These are phyloP conservation scores for Crataegus laevigata DNA, from an alignment of 306 rosid species.

Conservation along the genomic window DNA sequence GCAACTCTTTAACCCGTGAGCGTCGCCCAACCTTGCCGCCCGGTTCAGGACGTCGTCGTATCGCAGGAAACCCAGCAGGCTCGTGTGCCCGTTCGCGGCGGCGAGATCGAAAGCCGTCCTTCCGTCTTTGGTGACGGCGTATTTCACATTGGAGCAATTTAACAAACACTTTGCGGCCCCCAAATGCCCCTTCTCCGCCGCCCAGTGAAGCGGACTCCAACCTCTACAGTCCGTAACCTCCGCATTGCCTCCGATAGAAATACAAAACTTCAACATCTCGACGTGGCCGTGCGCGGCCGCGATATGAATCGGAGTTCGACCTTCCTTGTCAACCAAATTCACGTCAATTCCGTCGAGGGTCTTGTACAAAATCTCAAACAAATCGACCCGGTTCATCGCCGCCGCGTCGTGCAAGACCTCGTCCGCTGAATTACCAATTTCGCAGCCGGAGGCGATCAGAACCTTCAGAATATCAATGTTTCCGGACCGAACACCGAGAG, in stretches of 20 bases:
- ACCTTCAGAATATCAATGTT: slow-evolving; percentile 32
- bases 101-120: slow-evolving; percentile 55
- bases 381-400: slow-evolving; percentile 40
- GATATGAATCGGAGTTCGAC: slow-evolving; percentile 54
- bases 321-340: slow-evolving; percentile 30
- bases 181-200: slow-evolving; percentile 53
- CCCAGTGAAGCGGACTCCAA: slow-evolving; percentile 66
- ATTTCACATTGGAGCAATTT: slow-evolving; percentile 44
- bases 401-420: slow-evolving; percentile 50
- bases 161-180: slow-evolving; percentile 43
- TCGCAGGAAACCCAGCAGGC: slow-evolving; percentile 38
- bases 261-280: slow-evolving; percentile 29
- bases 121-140: slow-evolving; percentile 41
- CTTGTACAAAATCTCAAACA: slow-evolving; percentile 37
- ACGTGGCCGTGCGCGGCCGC: slow-evolving; percentile 53
- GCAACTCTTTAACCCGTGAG: slow-evolving; percentile 41
- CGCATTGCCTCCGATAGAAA: slow-evolving; percentile 47
- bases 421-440: slow-evolving; percentile 26
- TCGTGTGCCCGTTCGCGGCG: slow-evolving; percentile 36
- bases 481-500: slow-evolving; percentile 35
- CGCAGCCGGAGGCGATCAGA: slow-evolving; percentile 42
- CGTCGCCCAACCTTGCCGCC: slow-evolving; percentile 57
- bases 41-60: slow-evolving; percentile 48
- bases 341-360: slow-evolving; percentile 20
- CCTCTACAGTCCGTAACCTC: slow-evolving; percentile 34